Base-by-base conservation (phyloP, 805 yeast genomes). In the Suhomyces sp. region DNA sequence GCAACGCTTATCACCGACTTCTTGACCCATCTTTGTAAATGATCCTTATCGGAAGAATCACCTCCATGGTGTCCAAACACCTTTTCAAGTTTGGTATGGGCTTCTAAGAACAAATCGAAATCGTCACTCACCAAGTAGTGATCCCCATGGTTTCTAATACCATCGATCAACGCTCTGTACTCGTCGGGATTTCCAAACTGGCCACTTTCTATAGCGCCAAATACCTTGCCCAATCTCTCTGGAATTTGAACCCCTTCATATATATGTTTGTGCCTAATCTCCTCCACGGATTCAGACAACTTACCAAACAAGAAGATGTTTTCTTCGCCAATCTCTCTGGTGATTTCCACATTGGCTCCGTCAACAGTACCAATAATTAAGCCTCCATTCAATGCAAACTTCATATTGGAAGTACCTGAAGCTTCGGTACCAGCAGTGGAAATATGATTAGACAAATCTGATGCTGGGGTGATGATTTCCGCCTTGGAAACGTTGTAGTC, bases 361-460 rank as follows among this genome's bases (percentile, higher is more conserved):
- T 91, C 97, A 59, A 91, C 97, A 10, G 97, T 92, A 68, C 97
- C 97, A 58, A 91, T 86, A 61, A 91, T 88, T 58, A 91, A 80
- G 48, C 97, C 97, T 71, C 97, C 97, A 66, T 90, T 91, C 72
- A 91, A 77, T 23, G 90, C 96, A 68, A 91, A 91, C 74, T 91
- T 91, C 97, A 91, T 91, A 76, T 91, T 91, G 35, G 96, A 88
- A 33, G 97, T 91, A 66, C 97, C 97, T 0, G 96, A 87, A 22
- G 97, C 97, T 69, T 91, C 97, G 27, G 97, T 91, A 62, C 97
- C 97, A 7, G 97, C 97, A 44, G 97, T 91, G 12, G 97, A 91
- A 60, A 91, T 91, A 73, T 91, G 97, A 74, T 91, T 94, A 46
- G 94, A 87, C 63, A 91, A 77, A 69, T 91, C 97, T 45, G 93